These are phyloP conservation scores for Penicillium italicum DNA, from an alignment of 2,329 filamentous ascomycete species.

Conservation along the genomic window DNA sequence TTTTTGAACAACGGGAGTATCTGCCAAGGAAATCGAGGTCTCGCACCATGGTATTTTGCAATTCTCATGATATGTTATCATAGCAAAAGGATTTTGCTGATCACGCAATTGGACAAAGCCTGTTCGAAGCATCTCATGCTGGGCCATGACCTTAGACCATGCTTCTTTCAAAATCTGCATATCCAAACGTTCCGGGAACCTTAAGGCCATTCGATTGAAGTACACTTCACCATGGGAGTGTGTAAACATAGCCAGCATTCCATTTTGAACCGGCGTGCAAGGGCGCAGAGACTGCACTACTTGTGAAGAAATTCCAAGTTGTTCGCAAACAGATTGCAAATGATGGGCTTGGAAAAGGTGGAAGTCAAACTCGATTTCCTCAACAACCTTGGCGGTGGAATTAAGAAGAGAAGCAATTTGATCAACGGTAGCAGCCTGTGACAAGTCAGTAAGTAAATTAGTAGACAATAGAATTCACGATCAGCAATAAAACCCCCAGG, in stretches of 20 bases:
- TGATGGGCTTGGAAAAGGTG: constrained; percentile 49
- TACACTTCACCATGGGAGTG: constrained; percentile 66
- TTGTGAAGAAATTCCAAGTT: constrained; percentile 29
- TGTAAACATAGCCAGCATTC: constrained; percentile 72
- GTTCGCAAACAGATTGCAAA: constrained; percentile 31
- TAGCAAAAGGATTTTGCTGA: constrained; percentile 62
- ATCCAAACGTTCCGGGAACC: constrained; percentile 43
- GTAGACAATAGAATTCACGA: neutral
- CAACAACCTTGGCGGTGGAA: constrained; percentile 36
- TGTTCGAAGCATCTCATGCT: constrained; percentile 70
- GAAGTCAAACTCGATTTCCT: constrained; percentile 46
- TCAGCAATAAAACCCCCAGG: too few relatives aligned
- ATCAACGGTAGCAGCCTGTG: constrained; percentile 36
- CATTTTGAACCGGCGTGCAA: constrained; percentile 74
- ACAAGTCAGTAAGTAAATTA: constrained; percentile 12
- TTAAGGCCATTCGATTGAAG: constrained; percentile 66
- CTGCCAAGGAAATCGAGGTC: neutral
- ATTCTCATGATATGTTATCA: constrained; percentile 59
- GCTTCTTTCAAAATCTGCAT: constrained; percentile 49
- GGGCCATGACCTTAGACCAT: constrained; percentile 55
- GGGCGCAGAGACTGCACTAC: constrained; percentile 62
- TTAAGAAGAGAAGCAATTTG: constrained; percentile 31
- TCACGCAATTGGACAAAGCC: constrained; percentile 66
- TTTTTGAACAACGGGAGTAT: constrained; percentile 10
- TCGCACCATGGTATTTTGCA: constrained; percentile 43